Conservation (phyloP, 73 alveolate species). For the Tetrahymena thermophila region DNA sequence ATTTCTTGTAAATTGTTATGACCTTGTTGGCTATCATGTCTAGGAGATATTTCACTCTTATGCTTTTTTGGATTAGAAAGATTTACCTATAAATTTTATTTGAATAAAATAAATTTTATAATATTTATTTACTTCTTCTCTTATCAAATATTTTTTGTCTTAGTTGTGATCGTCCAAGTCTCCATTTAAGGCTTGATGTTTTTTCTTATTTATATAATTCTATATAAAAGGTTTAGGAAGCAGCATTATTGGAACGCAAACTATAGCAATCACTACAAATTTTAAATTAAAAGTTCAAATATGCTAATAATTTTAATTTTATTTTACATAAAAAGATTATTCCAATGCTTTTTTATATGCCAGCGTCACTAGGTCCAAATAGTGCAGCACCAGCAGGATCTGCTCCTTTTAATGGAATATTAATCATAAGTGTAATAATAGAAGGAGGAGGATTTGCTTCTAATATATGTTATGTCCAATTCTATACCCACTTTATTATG, state of each 20-base stretch:
- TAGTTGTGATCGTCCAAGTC: conserved; percentile 5
- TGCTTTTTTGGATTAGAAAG: neutral
- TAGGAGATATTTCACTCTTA: neutral
- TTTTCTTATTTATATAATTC: conserved; percentile 30
- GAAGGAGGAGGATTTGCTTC: conserved; percentile 78
- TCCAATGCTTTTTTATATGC: conserved; percentile 50
- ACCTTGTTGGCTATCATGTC: neutral
- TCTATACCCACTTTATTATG: conserved; percentile 83
- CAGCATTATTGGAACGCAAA: conserved; percentile 92
- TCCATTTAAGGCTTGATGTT: conserved; percentile 7
- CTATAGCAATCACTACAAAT: conserved; percentile 31
- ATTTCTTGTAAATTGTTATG: conserved; percentile 19
- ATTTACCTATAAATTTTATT: conserved; percentile 2
- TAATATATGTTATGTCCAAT: conserved; percentile 50
- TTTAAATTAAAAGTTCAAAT: neutral
- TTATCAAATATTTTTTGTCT: conserved; percentile 18
- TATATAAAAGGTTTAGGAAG: conserved; percentile 81
- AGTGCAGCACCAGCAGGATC: conserved; percentile 70
- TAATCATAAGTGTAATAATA: conserved; percentile 84
- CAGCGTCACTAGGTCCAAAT: conserved; percentile 60
- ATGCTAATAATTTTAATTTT: neutral
- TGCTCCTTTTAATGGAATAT: conserved; percentile 77
- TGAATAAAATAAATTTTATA: neutral
- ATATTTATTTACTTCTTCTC: conserved; percentile 11
- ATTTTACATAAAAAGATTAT: conserved; percentile 44